Evolutionary conservation across 192 early-diverging fungal species (phyloP).

Genomic region (Coemansia sp.): DNA sequence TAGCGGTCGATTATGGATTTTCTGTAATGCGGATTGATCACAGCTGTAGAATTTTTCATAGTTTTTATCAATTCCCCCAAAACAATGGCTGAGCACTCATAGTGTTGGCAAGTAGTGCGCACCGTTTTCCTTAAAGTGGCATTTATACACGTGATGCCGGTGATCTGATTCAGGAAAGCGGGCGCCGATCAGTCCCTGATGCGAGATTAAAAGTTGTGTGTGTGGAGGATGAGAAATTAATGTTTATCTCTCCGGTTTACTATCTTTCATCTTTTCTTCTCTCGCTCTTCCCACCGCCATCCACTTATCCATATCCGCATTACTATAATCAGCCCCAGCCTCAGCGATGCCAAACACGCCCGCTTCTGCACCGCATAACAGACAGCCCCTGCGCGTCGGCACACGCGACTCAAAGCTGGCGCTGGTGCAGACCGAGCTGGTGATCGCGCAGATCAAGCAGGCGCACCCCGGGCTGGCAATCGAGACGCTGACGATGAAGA

Average conservation of each 20-base stretch:
- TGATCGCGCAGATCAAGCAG: constrained; percentile 55
- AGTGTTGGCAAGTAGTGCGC: too few species aligned
- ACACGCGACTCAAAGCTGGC: constrained; percentile 87
- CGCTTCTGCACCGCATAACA: background rate
- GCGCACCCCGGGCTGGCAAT: constrained; percentile 51
- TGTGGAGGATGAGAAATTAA: too few species aligned
- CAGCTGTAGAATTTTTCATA: too few species aligned
- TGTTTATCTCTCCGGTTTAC: background rate
- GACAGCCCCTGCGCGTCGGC: constrained; percentile 56
- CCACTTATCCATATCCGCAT: background rate
- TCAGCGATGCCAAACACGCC: background rate
- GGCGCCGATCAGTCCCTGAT: too few species aligned
- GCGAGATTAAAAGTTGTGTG: too few species aligned
- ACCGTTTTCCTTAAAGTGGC: too few species aligned
- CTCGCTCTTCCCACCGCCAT: background rate
- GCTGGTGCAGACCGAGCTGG: constrained; percentile 79
- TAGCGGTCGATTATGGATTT: too few species aligned
- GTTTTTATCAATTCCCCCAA: too few species aligned
- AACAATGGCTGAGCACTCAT: background rate
- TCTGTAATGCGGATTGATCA: too few species aligned
- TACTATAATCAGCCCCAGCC: background rate
- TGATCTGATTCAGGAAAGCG: too few species aligned
- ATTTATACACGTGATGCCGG: background rate
- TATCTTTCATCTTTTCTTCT: background rate
- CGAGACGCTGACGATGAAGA: constrained; percentile 62